Evolutionary conservation across 1,284 basidiomycete species (phyloP), one percentile per base, ranked within the genome.

Genomic region (Gomphus sp.): DNA sequence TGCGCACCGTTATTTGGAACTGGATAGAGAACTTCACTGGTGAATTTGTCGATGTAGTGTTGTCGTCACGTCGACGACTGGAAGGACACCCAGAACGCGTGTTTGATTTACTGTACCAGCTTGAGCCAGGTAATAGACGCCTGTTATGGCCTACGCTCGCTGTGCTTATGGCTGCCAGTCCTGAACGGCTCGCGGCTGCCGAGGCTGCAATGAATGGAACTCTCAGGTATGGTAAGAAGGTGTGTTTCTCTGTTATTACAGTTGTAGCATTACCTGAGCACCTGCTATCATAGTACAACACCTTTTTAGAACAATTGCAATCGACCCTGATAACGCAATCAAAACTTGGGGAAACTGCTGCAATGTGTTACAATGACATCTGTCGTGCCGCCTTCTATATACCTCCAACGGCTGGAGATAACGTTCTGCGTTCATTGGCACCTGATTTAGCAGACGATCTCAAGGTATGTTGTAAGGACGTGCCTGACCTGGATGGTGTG

Each of bases 1-100:
- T 98, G 37, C 83, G 92, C 14, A 79, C 82, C 39, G 91, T 91
- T 0, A 78, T 97, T 34, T 96, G 93, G 93, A 91, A 91, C 61
- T 98, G 93, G 93, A 87, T 97, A 53, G 86, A 91, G 52, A 78
- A 84, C 14, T 90, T 88, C 67, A 89, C 92, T 0, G 73, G 77
- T 11, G 92, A 98, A 67, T 97, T 87, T 69, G 86, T 87, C 55
- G 84, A 88, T 4, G 77, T 86, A 4, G 78, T 92, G 45, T 76
- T 80, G 8, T 68, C 68, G 8, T 74, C 77, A 12, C 77, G 84
- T 51, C 83, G 85, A 41, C 78, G 76, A 52, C 74, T 91, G 14
- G 93, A 94, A 60, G 89, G 89, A 51, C 84, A 84, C 0, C 85
- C 91, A 0, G 91, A 94, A 66, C 81, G 87, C 12, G 80, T 93